Base-by-base conservation (phyloP, 352 stramenopile species). In the Globisporangium paroecandrum region DNA sequence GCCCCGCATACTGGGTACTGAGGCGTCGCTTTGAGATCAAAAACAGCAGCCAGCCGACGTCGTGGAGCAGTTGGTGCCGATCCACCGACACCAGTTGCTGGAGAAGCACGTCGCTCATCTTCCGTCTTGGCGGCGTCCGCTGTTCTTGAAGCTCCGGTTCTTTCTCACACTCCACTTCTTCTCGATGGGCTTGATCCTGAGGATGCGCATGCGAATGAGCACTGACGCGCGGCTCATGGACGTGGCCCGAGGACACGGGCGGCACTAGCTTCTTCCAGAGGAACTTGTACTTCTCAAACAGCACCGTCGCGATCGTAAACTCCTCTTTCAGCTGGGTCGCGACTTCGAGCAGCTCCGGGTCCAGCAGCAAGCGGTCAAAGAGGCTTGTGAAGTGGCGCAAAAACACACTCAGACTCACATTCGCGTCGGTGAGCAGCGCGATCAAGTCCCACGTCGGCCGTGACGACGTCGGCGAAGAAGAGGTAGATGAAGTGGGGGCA, bases 321-420 rank as follows among this genome's bases (percentile, higher is more conserved):
- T 94, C 79, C 66, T 94, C 85, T 57, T 94, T 96, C 34, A 94
- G 69, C 38, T 89, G 65, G 56, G 82, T 94, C 15, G 82, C 87
- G 60, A 89, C 79, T 18, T 79, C 71, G 43, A 94, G 67, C 22
- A 94, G 77, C 65, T 92, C 81, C 0, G 88, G 86, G 20, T 89
- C 74, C 58, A 96, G 68, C 57, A 94, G 66, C 38, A 96, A 64
- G 5, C 84, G 87, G 62, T 94, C 88, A 61, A 94, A 94, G 34
- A 94, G 79, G 68, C 82, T 90, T 59, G 86, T 87, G 24, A 94
- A 76, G 58, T 87, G 80, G 29, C 85, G 74, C 49, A 96, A 62
- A 60, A 96, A 94, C 51, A 76, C 73, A 32, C 76, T 76, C 27
- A 94, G 69, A 34, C 74, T 77, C 54, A 94, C 83, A 41, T 86